phyloP scores from a whole-genome alignment of 1,284 basidiomycete genomes.

The Stygiomarasmius scandens region DNA sequence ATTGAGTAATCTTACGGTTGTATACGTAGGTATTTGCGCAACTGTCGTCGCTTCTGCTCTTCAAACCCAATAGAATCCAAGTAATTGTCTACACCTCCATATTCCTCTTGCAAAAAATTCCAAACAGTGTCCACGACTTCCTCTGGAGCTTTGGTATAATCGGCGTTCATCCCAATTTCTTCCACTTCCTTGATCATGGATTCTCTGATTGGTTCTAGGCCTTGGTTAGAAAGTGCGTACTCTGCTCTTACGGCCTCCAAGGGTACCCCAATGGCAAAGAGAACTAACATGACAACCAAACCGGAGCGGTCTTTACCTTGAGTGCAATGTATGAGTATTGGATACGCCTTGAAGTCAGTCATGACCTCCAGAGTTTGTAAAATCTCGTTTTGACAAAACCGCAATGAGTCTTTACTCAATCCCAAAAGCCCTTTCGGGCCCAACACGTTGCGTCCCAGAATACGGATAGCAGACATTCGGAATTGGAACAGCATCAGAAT shows the following conservation, averaged over 20 bases:
- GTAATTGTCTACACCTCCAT: slow-evolving; percentile 17
- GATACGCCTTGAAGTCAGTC: slow-evolving; percentile 17
- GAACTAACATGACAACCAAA: slow-evolving; percentile 16
- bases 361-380: slow-evolving; percentile 19
- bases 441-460: slow-evolving; percentile 20
- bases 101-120: slow-evolving; percentile 7
- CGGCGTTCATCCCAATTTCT: slow-evolving; percentile 22
- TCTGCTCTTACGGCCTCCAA: slow-evolving; percentile 17
- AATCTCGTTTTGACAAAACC: slow-evolving; percentile 21
- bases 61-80: slow-evolving; percentile 20
- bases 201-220: slow-evolving; percentile 16
- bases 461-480: slow-evolving; percentile 20
- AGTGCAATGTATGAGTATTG: slow-evolving; percentile 22
- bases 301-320: slow-evolving; percentile 25
- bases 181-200: slow-evolving; percentile 22
- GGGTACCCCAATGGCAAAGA: slow-evolving; percentile 16
- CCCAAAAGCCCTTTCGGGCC: slow-evolving; percentile 19
- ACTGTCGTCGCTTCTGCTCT: slow-evolving; percentile 13
- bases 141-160: slow-evolving; percentile 19
- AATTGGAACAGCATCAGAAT: slow-evolving; percentile 15
- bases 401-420: slow-evolving; percentile 20
- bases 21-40: slow-evolving; percentile 12
- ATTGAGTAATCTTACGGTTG: too few relatives aligned
- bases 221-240: slow-evolving; percentile 20
- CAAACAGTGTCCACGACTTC: slow-evolving; percentile 20